A percentile compares a stretch with the other conserved stretches of the same genome.
phyloP scores from a whole-genome alignment of 2,329 filamentous ascomycete genomes.

The Bipolaris oryzae region DNA sequence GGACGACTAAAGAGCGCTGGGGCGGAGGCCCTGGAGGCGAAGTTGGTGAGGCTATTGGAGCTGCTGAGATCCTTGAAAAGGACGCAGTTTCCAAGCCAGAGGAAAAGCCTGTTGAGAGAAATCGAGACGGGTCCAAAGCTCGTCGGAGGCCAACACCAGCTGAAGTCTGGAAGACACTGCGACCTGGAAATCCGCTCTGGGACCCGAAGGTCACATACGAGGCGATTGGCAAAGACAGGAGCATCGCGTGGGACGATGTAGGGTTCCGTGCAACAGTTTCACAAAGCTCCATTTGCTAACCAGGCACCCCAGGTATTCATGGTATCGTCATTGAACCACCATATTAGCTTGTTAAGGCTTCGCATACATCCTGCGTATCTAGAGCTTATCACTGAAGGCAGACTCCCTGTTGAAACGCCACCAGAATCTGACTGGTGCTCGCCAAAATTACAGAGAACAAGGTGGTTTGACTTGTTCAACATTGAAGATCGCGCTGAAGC shows the following conservation, averaged over 20 bases:
- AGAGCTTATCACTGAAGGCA: slow-evolving; percentile 58
- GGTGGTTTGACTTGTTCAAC: slow-evolving; percentile 65
- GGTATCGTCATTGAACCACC: slow-evolving; percentile 67
- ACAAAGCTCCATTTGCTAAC: slow-evolving; percentile 16
- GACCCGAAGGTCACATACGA: slow-evolving; percentile 62
- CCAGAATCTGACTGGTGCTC: slow-evolving; percentile 54
- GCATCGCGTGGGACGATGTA: slow-evolving; percentile 61
- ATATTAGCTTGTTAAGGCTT: slow-evolving; percentile 64
- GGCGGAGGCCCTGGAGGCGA: slow-evolving; percentile 60
- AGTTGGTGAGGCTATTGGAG: slow-evolving; percentile 42
- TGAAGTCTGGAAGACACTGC: slow-evolving; percentile 61
- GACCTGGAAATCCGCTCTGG: slow-evolving; percentile 59
- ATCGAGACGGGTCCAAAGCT: slow-evolving; percentile 36
- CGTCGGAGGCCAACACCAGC: slow-evolving; percentile 53
- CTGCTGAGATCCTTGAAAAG: slow-evolving; percentile 32
- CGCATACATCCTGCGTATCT: slow-evolving; percentile 63
- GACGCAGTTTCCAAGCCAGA: slow-evolving; percentile 38
- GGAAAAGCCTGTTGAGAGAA: slow-evolving; percentile 42
- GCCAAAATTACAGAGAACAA: slow-evolving; percentile 60
- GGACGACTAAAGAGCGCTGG: slow-evolving; percentile 62
- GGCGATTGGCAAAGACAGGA: slow-evolving; percentile 60
- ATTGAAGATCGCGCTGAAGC: slow-evolving; percentile 61
- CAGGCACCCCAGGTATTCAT: slow-evolving; percentile 60
- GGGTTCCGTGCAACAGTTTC: slow-evolving; percentile 25
- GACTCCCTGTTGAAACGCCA: slow-evolving; percentile 31